These are phyloP conservation scores for Phytophthora podocarpi DNA, from an alignment of 352 stramenopile genomes.

Conservation along the genomic window DNA sequence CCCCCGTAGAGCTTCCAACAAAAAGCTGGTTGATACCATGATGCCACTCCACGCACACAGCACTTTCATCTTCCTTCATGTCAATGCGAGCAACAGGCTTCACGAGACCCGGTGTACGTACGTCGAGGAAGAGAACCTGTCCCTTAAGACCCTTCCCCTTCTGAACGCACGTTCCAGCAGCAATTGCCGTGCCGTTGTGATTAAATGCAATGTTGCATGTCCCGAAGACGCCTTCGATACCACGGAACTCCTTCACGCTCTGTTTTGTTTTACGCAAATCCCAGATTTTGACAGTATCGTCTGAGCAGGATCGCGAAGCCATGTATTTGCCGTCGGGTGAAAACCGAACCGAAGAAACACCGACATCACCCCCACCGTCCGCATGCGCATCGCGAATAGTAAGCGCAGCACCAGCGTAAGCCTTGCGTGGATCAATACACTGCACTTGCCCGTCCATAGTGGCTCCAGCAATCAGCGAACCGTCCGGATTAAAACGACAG, in stretches of 20 bases:
- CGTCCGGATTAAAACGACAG: slow-evolving; percentile 72
- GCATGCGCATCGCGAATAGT: slow-evolving; percentile 75
- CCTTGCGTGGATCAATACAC: slow-evolving; percentile 74
- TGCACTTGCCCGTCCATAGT: slow-evolving; percentile 85
- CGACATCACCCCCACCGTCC: slow-evolving; percentile 68
- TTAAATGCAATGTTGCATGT: slow-evolving; percentile 87
- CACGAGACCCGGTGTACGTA: slow-evolving; percentile 58
- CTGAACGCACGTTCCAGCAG: slow-evolving; percentile 71
- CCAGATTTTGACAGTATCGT: slow-evolving; percentile 87
- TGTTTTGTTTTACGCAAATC: slow-evolving; percentile 69
- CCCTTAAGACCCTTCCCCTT: slow-evolving; percentile 59
- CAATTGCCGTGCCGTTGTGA: slow-evolving; percentile 66
- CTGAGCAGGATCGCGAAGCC: slow-evolving; percentile 71
- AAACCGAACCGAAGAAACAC: slow-evolving; percentile 78
- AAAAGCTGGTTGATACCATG: slow-evolving; percentile 85
- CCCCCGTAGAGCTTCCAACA: slow-evolving; percentile 67
- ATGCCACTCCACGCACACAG: slow-evolving; percentile 86
- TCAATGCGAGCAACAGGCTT: slow-evolving; percentile 62
- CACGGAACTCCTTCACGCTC: slow-evolving; percentile 64
- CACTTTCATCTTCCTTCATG: slow-evolving; percentile 84
- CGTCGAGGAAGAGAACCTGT: slow-evolving; percentile 77
- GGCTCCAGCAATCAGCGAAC: slow-evolving; percentile 58
- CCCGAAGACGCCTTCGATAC: slow-evolving; percentile 72
- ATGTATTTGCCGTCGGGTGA: slow-evolving; percentile 66
- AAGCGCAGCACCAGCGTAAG: slow-evolving; percentile 65